Percentiles rank a stretch among this genome's conserved stretches.
These are phyloP conservation scores for Symbiodinium natans DNA, from an alignment of 73 alveolate genomes.

Conservation along the genomic window DNA sequence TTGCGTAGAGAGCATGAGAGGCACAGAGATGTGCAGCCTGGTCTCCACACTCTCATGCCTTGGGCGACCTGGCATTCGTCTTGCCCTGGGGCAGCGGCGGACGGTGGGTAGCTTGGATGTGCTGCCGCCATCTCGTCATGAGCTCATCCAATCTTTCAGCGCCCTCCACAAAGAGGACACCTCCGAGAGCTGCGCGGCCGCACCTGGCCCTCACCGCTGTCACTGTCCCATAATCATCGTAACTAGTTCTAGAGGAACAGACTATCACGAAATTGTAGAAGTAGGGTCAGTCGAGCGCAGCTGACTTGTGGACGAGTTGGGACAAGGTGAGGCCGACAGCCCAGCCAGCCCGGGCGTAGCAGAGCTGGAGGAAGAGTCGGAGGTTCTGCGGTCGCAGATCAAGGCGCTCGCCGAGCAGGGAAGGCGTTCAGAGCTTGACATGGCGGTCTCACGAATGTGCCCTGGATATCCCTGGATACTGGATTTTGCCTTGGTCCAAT, in stretches of 20 bases:
- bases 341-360: not conserved
- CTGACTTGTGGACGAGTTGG: too few species aligned
- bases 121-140: not conserved
- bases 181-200: not conserved
- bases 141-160: not conserved
- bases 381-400: constrained; percentile 3
- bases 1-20: not conserved
- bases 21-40: not conserved
- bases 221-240: too few species aligned
- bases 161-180: not conserved
- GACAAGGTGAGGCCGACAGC: not conserved
- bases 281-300: too few species aligned
- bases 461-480: too few species aligned
- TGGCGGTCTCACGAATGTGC: not conserved
- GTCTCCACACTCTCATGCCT: not conserved
- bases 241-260: too few species aligned
- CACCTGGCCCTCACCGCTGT: not conserved
- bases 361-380: not conserved
- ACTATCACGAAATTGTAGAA: too few species aligned
- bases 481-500: too few species aligned
- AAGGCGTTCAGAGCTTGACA: not conserved
- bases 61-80: not conserved
- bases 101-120: not conserved
- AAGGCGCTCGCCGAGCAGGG: constrained; percentile 14
- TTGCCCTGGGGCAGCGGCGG: constrained; percentile 15